Evolutionary conservation across 1,284 basidiomycete genomes (phyloP), one percentile per base, ranked within the genome.

Genomic region (Rugosomyces carneus): DNA sequence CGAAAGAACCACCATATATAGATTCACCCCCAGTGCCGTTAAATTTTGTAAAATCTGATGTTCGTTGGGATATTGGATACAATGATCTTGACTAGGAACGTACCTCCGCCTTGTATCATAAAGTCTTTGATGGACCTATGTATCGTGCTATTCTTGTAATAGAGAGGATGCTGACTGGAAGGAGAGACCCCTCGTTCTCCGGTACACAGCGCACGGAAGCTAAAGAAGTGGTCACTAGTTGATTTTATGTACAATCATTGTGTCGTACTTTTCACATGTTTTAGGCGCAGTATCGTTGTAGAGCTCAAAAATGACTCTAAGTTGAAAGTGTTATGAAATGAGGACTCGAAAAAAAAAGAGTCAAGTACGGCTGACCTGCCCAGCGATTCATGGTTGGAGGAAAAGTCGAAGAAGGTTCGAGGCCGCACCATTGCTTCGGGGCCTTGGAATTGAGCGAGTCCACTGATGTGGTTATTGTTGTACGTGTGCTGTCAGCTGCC

Each of bases 201-300:
- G 0, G 91, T 94, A 62, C 89, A 93, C 48, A 96, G 70, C 8
- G 84, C 84, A 38, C 91, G 81, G 62, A 96, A 96, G 68, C 89
- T 92, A 26, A n/a, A n/a, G n/a, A n/a, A n/a, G n/a, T n/a, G n/a
- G n/a, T n/a, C n/a, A n/a, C n/a, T n/a, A n/a, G n/a, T n/a, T n/a
- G n/a, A n/a, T n/a, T n/a, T n/a, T n/a, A n/a, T n/a, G n/a, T n/a
- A n/a, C n/a, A n/a, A n/a, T n/a, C n/a, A n/a, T n/a, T n/a, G n/a
- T 27, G 24, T 16, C 76, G 51, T 55, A 90, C 88, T 95, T 95
- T 70, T 94, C 93, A 45, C 75, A 76, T 4, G 92, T 92, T 65
- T 85, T 86, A 6, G 93, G 93, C 2, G 80, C 83, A 3, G 71
- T 71, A 60, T 86, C 84, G 51, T 68, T 76, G 70, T 78, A 93